phyloP scores from a whole-genome alignment of 2,329 filamentous ascomycete genomes.

The Sordariomycetes sp. region DNA sequence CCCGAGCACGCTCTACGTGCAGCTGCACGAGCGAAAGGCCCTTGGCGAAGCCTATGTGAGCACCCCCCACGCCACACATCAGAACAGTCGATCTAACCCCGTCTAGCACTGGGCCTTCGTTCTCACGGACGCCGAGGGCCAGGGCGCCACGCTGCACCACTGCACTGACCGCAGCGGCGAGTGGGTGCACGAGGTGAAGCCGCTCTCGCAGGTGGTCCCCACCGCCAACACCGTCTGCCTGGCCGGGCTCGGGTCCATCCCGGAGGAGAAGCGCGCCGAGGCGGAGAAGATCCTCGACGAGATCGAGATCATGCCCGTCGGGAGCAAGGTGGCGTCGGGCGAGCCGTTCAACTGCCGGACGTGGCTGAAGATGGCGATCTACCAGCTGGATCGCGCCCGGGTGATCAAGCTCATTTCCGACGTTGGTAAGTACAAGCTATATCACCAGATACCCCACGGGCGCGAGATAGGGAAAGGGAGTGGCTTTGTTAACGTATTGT shows the following conservation, averaged over 20 bases:
- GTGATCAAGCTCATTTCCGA: neutral
- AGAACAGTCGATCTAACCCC: neutral
- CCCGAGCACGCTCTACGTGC: neutral
- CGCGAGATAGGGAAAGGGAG: neutral
- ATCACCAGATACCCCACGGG: neutral
- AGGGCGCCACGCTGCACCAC: neutral
- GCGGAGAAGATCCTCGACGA: neutral
- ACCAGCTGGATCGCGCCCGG: neutral
- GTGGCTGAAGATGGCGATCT: neutral
- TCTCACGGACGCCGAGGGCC: neutral
- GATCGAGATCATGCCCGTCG: neutral
- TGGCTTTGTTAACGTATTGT: neutral
- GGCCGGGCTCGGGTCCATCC: neutral
- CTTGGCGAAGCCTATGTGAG: neutral
- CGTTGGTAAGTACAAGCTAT: neutral
- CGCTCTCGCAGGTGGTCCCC: neutral
- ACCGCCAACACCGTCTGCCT: neutral
- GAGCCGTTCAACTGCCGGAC: neutral
- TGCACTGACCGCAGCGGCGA: neutral
- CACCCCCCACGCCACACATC: neutral
- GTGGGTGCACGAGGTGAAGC: neutral
- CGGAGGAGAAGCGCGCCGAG: neutral
- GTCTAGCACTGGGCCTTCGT: neutral
- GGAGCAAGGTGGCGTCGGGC: neutral
- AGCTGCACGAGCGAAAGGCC: neutral